Conservation (phyloP, 2,329 filamentous ascomycete species). For the Fusarium ambrosium region DNA sequence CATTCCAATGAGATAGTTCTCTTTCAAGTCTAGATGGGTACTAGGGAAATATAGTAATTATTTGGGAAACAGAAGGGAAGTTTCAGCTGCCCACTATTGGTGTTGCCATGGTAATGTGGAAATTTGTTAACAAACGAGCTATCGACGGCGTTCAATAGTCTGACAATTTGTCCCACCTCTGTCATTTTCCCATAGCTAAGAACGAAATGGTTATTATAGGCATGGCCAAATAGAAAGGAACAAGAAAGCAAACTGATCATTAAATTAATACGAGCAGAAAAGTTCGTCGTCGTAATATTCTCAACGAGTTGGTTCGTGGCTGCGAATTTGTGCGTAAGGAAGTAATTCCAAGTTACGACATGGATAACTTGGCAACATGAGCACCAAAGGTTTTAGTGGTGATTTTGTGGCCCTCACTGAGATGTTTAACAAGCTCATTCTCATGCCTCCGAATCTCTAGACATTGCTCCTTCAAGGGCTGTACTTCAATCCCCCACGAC, state of each 20-base stretch:
- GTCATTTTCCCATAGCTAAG: too few relatives aligned
- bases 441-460: not conserved
- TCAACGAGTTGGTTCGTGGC: not conserved
- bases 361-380: not conserved
- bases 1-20: not conserved
- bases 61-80: not conserved
- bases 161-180: not conserved
- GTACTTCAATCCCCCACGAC: slow-evolving; percentile 28
- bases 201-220: not conserved
- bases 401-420: not conserved
- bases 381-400: not conserved
- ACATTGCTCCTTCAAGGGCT: slow-evolving; percentile 10
- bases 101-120: not conserved
- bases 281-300: not conserved
- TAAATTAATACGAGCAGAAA: not conserved
- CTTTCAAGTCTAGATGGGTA: not conserved
- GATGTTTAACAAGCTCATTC: not conserved
- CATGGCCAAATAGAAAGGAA: not conserved
- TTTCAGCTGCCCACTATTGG: not conserved
- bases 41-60: not conserved
- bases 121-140: not conserved
- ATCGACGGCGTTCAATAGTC: not conserved
- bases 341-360: not conserved
- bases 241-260: not conserved
- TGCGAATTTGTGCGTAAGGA: not conserved